These are phyloP conservation scores for Trichoderma sp. DNA, from an alignment of 2,329 filamentous ascomycete genomes.

Conservation along the genomic window DNA sequence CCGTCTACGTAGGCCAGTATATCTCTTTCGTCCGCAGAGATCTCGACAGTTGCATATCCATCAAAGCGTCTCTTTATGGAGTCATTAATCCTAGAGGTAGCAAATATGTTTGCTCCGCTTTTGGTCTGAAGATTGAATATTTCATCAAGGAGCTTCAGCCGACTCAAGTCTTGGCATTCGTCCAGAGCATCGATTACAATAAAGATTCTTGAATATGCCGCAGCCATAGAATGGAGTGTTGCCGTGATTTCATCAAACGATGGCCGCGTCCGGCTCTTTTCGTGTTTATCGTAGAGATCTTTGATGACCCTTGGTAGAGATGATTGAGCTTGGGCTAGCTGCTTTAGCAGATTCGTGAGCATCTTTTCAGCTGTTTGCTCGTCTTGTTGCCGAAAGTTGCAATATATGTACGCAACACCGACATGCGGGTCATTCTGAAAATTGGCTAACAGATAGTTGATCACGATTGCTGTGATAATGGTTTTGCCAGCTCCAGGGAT, in stretches of 20 bases:
- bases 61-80: not conserved
- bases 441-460: not conserved
- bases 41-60: not conserved
- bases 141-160: not conserved
- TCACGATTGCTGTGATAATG: not conserved
- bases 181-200: not conserved
- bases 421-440: rapidly evolving
- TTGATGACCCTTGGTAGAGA: not conserved
- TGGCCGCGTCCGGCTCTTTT: not conserved
- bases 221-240: too few relatives aligned
- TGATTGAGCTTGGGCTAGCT: not conserved
- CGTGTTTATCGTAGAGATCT: not conserved
- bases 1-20: not conserved
- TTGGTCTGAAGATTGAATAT: not conserved
- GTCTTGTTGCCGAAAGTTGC: not conserved
- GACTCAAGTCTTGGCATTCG: not conserved
- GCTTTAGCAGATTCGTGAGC: not conserved
- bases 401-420: not conserved
- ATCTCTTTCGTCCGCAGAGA: not conserved
- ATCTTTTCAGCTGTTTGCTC: not conserved
- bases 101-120: not conserved
- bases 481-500: not conserved
- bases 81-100: not conserved
- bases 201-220: not conserved
- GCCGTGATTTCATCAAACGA: not conserved